Conservation (phyloP, 176 grass and related monocot genomes). For the Secale cereale region DNA sequence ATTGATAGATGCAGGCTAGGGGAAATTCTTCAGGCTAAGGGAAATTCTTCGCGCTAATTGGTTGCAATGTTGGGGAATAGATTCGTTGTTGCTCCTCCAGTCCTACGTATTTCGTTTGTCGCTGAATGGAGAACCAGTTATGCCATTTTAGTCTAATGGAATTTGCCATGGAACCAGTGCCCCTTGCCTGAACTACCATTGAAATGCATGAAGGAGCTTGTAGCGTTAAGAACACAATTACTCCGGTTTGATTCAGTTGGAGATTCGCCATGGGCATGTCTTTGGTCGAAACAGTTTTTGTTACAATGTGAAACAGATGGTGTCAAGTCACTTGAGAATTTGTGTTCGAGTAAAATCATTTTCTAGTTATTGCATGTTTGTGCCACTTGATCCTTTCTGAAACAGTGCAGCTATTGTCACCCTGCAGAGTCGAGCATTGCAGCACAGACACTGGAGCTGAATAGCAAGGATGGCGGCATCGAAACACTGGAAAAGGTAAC, state of each 20-base stretch:
- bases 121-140: neutral
- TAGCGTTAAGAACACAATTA: neutral
- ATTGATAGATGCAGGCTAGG: neutral
- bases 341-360: neutral
- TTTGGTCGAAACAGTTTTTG: neutral
- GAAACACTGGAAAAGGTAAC: conserved; percentile 40
- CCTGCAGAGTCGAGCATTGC: conserved; percentile 49
- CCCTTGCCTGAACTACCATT: neutral
- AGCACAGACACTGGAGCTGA: conserved; percentile 46
- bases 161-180: neutral
- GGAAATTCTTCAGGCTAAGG: too few relatives aligned
- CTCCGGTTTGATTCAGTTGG: neutral
- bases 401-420: neutral
- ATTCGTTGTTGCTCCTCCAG: neutral
- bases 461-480: conserved; percentile 60
- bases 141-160: neutral
- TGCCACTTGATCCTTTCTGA: neutral
- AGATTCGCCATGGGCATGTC: neutral
- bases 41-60: neutral
- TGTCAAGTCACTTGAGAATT: neutral
- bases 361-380: neutral
- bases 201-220: neutral
- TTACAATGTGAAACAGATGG: neutral
- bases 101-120: neutral
- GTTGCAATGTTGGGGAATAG: neutral